Evolutionary conservation across 805 yeast species (phyloP).

Genomic region (Saccharomycopsis sp.): DNA sequence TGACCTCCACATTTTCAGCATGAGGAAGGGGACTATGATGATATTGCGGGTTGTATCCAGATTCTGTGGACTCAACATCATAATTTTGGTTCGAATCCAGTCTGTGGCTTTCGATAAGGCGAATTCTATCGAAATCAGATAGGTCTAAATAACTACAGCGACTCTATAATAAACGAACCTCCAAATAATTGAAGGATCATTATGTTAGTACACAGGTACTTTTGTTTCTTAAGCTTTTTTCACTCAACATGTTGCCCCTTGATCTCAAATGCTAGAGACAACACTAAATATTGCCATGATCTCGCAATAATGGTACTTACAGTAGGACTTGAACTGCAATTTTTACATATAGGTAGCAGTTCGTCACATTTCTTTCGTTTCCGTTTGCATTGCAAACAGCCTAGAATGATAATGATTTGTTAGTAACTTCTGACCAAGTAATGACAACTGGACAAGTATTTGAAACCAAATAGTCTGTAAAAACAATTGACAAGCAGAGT

Average conservation of each 20-base stretch:
- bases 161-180: neutral
- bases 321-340: neutral
- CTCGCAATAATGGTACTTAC: neutral
- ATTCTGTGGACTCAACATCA: neutral
- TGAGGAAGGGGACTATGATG: neutral
- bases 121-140: slow-evolving; percentile 1
- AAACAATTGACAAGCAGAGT: no score
- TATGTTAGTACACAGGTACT: neutral
- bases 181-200: neutral
- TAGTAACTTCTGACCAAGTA: neutral
- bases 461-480: neutral
- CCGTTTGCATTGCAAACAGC: slow-evolving; percentile 9
- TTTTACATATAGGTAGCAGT: slow-evolving; percentile 7
- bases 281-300: neutral
- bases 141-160: slow-evolving; percentile 10
- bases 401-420: neutral
- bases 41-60: no score
- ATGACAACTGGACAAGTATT: neutral
- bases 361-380: slow-evolving; percentile 14
- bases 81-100: neutral
- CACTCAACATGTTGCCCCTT: no score
- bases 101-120: slow-evolving; percentile 2
- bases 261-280: neutral
- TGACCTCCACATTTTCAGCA: neutral
- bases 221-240: no score